Evolutionary conservation across 129 eudicot genomes (phyloP).

Genomic region (Tagetes patula): DNA sequence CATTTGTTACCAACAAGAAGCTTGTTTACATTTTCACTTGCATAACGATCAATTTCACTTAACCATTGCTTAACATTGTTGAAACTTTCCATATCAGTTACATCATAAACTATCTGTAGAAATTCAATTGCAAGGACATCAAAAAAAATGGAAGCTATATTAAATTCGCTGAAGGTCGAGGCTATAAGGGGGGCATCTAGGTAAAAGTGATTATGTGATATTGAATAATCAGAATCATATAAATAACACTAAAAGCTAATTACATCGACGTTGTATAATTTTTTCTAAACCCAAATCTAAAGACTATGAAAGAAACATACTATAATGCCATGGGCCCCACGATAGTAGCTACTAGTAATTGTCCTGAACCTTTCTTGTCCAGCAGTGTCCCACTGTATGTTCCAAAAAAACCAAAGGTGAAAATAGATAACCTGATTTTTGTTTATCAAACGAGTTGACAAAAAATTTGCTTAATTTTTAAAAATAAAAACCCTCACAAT

Average conservation of each 20-base stretch:
- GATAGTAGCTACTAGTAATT: conserved; percentile 87
- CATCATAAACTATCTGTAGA: conserved; percentile 78
- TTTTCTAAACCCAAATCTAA: not conserved
- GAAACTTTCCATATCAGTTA: conserved; percentile 79
- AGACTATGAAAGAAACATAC: conserved; percentile 37
- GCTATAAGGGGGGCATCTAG: not conserved
- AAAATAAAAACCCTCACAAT: conserved; percentile 47
- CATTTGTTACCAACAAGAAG: conserved; percentile 84
- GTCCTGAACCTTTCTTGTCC: conserved; percentile 92
- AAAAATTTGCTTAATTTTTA: not conserved
- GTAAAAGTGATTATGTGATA: not conserved
- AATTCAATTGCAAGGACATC: conserved; percentile 5
- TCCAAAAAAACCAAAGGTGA: not conserved
- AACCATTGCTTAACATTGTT: conserved; percentile 88
- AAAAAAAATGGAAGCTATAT: conserved; percentile 1
- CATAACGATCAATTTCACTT: conserved; percentile 84
- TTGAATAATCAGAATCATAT: not conserved
- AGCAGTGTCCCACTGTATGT: conserved; percentile 83
- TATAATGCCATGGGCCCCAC: conserved; percentile 92
- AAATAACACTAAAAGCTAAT: too few relatives aligned
- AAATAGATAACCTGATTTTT: not conserved
- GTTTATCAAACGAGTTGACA: conserved; percentile 1
- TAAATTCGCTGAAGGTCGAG: not conserved
- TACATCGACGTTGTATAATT: too few relatives aligned
- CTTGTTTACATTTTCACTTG: conserved; percentile 80